These are phyloP conservation scores for Powellomyces hirtus DNA, from an alignment of 192 early-diverging fungal genomes.

Conservation along the genomic window DNA sequence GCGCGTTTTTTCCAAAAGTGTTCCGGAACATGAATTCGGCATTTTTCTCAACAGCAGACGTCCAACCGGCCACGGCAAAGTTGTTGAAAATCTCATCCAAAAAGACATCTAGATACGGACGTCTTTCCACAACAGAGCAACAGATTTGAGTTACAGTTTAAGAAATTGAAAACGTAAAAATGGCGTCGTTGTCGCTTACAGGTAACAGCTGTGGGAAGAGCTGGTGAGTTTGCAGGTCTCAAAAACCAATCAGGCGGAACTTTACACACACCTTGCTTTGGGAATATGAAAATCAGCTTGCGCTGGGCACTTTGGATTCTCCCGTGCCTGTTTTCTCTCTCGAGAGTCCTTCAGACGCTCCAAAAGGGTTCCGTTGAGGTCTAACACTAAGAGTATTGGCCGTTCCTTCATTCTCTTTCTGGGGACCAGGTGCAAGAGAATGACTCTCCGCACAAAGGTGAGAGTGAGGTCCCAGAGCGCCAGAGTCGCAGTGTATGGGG, in stretches of 20 bases:
- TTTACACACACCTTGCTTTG: constrained; percentile 19
- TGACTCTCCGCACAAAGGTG: background rate
- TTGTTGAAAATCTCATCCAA: constrained; percentile 29
- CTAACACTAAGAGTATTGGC: constrained; percentile 38
- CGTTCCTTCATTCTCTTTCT: background rate
- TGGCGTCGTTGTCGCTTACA: no score
- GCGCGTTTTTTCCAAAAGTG: constrained; percentile 31
- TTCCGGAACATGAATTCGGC: constrained; percentile 25
- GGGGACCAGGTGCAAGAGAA: background rate
- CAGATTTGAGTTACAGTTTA: background rate
- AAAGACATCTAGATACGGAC: constrained; percentile 45
- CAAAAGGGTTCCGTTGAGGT: constrained; percentile 46
- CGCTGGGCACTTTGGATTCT: constrained; percentile 31
- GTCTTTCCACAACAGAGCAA: background rate
- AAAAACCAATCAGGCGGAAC: background rate
- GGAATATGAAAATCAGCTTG: constrained; percentile 28
- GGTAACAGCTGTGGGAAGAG: no score
- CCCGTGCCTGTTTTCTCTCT: constrained; percentile 19
- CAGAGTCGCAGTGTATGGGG: no score
- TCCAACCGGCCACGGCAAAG: constrained; percentile 44
- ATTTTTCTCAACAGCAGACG: constrained; percentile 41
- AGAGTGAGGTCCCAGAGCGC: no score
- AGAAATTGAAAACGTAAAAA: background rate
- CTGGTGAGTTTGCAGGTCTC: no score
- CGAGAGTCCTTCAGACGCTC: constrained; percentile 25